These are phyloP conservation scores for Curvularia lunata DNA, from an alignment of 2,329 filamentous ascomycete genomes.

Conservation along the genomic window DNA sequence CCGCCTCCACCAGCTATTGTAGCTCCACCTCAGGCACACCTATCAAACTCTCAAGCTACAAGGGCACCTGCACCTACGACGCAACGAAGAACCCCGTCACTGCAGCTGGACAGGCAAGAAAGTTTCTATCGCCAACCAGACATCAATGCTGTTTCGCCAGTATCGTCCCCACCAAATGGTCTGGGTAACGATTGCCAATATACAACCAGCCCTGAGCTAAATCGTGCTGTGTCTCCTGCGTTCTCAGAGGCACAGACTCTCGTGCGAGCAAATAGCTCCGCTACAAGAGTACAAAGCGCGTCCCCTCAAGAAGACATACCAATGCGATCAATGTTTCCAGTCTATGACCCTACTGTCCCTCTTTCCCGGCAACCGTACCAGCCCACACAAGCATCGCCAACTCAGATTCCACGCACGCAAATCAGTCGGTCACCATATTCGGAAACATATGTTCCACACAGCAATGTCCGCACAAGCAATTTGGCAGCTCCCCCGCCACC, in stretches of 20 bases:
- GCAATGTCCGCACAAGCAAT: conserved; percentile 41
- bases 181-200: conserved; percentile 20
- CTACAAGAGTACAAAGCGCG: conserved; percentile 33
- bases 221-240: conserved; percentile 44
- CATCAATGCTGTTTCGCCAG: conserved; percentile 31
- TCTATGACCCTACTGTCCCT: conserved; percentile 71
- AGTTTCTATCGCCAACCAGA: conserved; percentile 29
- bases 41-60: conserved; percentile 28
- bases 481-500: conserved; percentile 29
- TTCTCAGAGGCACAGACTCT: conserved; percentile 46
- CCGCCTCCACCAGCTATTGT: conserved; percentile 29
- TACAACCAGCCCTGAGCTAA: conserved; percentile 37
- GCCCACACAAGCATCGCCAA: conserved; percentile 69
- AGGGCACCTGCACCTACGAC: conserved; percentile 34
- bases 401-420: conserved; percentile 66
- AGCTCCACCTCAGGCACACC: conserved; percentile 38
- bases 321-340: conserved; percentile 76
- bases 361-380: conserved; percentile 73
- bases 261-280: conserved; percentile 47
- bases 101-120: conserved; percentile 24
- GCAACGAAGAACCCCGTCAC: conserved; percentile 31
- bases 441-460: conserved; percentile 54
- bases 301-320: conserved; percentile 49
- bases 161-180: conserved; percentile 21
- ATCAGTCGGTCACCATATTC: conserved; percentile 71